Evolutionary conservation across 768 basidiomycete species (phyloP).

Genomic region (Pleurotus citrinopileatus): DNA sequence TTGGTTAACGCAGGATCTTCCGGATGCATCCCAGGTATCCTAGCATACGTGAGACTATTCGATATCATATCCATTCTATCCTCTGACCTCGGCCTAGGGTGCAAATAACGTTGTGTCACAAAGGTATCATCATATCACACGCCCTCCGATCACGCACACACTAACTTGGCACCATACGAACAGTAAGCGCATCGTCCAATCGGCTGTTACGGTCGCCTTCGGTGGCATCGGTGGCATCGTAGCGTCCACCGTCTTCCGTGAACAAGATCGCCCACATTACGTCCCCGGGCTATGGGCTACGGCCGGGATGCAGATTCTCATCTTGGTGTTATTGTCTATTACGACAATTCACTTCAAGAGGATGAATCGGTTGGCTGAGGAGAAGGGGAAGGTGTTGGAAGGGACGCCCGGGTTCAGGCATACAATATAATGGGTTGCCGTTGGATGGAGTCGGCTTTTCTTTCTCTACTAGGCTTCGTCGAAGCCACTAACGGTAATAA

Average conservation of each 20-base stretch:
- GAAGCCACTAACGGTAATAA: too few species aligned
- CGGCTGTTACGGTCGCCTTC: conserved; percentile 38
- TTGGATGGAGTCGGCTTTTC: not conserved
- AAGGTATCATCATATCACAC: conserved; percentile 38
- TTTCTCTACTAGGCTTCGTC: too few species aligned
- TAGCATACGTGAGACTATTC: conserved; percentile 40
- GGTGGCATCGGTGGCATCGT: conserved; percentile 43
- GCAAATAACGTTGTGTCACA: conserved; percentile 48
- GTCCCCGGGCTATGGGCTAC: conserved; percentile 42
- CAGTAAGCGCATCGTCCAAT: conserved; percentile 20
- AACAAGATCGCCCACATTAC: conserved; percentile 40
- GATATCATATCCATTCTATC: too few species aligned
- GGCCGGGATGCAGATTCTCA: conserved; percentile 35
- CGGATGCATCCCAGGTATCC: conserved; percentile 40
- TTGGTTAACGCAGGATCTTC: conserved; percentile 41
- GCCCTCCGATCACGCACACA: not conserved
- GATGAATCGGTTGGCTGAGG: conserved; percentile 34
- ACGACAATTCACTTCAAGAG: conserved; percentile 33
- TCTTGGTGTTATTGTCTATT: conserved; percentile 29
- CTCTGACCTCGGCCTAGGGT: too few species aligned
- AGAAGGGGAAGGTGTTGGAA: conserved; percentile 29
- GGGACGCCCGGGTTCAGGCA: conserved; percentile 35
- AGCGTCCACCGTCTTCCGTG: conserved; percentile 39
- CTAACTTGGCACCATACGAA: not conserved
- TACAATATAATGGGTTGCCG: conserved; percentile 25